Percentiles rank a stretch among this genome's conserved stretches.
Evolutionary conservation across 345 rosid species (phyloP).

Genomic region (Linum trigynum): DNA sequence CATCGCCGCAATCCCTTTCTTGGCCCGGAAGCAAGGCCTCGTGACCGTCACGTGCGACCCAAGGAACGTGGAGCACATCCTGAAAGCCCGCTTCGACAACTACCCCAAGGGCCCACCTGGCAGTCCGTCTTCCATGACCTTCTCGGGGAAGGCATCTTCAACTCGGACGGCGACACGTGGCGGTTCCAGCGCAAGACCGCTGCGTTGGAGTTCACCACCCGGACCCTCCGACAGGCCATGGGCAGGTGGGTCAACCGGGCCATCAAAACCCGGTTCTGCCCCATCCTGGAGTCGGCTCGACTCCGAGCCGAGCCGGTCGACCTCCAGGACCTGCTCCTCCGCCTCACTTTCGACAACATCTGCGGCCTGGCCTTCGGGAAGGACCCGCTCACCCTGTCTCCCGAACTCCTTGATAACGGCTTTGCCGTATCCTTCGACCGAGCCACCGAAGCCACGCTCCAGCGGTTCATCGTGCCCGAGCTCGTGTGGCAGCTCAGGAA

Average conservation of each 20-base stretch:
- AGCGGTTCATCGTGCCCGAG: too few relatives aligned
- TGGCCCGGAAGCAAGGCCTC: slow-evolving; percentile 36
- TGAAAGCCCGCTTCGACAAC: slow-evolving; percentile 34
- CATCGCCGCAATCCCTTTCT: slow-evolving; percentile 21
- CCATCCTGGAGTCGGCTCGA: too few relatives aligned
- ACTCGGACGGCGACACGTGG: slow-evolving; percentile 43
- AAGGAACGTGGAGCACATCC: slow-evolving; percentile 34
- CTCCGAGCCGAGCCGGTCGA: too few relatives aligned
- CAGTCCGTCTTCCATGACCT: slow-evolving; percentile 38
- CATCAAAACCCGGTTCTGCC: slow-evolving; percentile 1
- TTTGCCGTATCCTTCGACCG: too few relatives aligned
- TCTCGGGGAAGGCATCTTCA: slow-evolving; percentile 41
- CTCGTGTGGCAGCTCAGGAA: too few relatives aligned
- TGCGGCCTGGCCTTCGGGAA: too few relatives aligned
- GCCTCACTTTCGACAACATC: too few relatives aligned
- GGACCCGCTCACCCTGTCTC: too few relatives aligned
- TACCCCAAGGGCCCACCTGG: slow-evolving; percentile 49
- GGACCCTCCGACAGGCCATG: slow-evolving; percentile 48
- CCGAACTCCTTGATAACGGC: too few relatives aligned
- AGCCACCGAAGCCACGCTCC: too few relatives aligned
- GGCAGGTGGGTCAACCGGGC: slow-evolving; percentile 41
- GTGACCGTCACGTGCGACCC: slow-evolving; percentile 52
- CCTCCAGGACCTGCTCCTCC: too few relatives aligned
- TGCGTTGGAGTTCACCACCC: slow-evolving; percentile 41
- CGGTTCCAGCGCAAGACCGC: slow-evolving; percentile 40